Conservation (phyloP, 305 asterid species). For the Monarda citriodora region DNA sequence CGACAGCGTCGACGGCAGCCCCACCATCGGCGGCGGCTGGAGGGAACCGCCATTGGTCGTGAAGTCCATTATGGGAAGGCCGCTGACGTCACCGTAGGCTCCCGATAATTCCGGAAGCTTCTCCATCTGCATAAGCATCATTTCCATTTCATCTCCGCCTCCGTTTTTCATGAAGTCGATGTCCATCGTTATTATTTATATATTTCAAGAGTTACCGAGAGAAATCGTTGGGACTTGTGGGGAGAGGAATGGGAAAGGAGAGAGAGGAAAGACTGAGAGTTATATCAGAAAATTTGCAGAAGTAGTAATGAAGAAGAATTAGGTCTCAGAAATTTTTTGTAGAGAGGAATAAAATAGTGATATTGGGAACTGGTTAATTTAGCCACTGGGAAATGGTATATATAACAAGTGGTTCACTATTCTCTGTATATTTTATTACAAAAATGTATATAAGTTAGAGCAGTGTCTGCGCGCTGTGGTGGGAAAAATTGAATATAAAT, state of each 20-base stretch:
- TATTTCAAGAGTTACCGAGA: not conserved
- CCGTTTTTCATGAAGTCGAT: constrained; percentile 65
- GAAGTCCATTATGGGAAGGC: constrained; percentile 44
- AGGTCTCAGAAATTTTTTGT: constrained; percentile 16
- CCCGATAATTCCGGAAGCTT: constrained; percentile 64
- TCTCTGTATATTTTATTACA: not conserved
- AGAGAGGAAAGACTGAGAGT: constrained; percentile 61
- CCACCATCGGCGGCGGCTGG: not conserved
- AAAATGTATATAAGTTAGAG: too few relatives aligned
- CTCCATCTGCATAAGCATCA: constrained; percentile 95
- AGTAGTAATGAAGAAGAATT: constrained; percentile 28
- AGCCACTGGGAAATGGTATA: constrained; percentile 47
- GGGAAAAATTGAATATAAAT: too few relatives aligned
- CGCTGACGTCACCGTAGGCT: constrained; percentile 29
- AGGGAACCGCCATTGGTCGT: not conserved
- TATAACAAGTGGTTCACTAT: constrained; percentile 47
- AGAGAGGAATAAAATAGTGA: constrained; percentile 48
- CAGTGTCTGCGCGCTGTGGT: too few relatives aligned
- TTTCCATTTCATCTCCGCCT: constrained; percentile 63
- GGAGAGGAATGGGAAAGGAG: constrained; percentile 59
- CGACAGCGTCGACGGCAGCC: constrained; percentile 32
- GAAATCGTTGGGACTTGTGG: not conserved
- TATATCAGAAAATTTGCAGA: constrained; percentile 54
- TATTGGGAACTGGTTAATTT: constrained; percentile 56
- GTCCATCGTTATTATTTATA: constrained; percentile 36